Base-by-base conservation (phyloP, 148 eudicot species). In the Suaeda aralocaspica region DNA sequence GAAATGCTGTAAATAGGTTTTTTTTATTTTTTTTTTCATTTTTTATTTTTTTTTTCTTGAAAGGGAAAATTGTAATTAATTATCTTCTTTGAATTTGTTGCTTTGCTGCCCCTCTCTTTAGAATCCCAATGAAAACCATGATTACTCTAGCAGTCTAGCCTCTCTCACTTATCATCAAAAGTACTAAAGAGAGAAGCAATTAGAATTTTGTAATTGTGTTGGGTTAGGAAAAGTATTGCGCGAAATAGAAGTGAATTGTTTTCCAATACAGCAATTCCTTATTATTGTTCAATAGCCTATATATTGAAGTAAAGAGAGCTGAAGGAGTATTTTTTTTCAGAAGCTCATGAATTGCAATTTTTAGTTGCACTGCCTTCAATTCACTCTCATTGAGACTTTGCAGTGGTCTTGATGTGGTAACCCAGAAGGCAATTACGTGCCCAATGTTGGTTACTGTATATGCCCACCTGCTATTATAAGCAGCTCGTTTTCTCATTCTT, bases 401-500 rank as follows among this genome's bases (percentile, higher is more conserved):
- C 26, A 6, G 36, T 33, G 58, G 6, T 25, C 10, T 50, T 50
- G n/a, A 34, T 59, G 36, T 49, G 34, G 19, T 36, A 3, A 8
- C 41, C 41, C 2, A 4, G 18, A 48, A 30, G 16, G 16, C 13
- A 25, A 61, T 59, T 11, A 48, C n/a, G 29, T 56, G 33, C 24
- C 64, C 21, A 30, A 39, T 19, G 16, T 25, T 46, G 41, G 41
- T 49, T 48, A 26, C 1, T 15, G 33, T 74, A 48, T 39, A 72
- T 39, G 13, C 41, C 60, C 62, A 68, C n/a, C 12, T 49, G 48
- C 34, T 50, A 36, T 60, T 59, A 2, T 34, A 36, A 44, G 39
- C 49, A 42, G 53, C 42, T 39, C 52, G 24, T 67, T 57, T 63
- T 4, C n/a, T 29, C 39, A 33, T 49, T 55, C 26, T 33, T 75